phyloP scores from a whole-genome alignment of 2,329 filamentous ascomycete species.

The Apiospora saccharicola region DNA sequence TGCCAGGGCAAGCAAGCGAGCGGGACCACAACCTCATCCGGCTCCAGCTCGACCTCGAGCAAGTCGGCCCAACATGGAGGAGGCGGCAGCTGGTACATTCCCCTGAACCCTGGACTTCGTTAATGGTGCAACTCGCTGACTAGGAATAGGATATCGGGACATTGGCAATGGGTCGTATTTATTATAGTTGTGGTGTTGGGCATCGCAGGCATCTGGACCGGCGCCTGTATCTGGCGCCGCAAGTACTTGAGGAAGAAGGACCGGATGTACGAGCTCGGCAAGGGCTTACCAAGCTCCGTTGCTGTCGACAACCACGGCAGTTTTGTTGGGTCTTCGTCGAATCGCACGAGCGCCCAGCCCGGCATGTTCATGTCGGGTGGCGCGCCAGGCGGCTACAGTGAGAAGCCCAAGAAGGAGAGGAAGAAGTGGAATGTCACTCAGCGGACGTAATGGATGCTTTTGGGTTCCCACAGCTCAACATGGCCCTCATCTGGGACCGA shows the following conservation, averaged over 20 bases:
- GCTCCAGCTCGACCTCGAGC: conserved; percentile 35
- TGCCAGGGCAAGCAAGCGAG: conserved; percentile 58
- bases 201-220: conserved; percentile 71
- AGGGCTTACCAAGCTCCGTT: conserved; percentile 48
- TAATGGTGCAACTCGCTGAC: conserved; percentile 11
- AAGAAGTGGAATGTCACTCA: conserved; percentile 56
- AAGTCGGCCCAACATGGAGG: conserved; percentile 39
- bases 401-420: conserved; percentile 51
- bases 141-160: conserved; percentile 65
- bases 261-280: conserved; percentile 58
- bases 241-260: conserved; percentile 77
- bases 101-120: background rate
- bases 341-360: conserved; percentile 38
- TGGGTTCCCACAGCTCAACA: background rate
- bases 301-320: conserved; percentile 44
- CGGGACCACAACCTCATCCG: conserved; percentile 36
- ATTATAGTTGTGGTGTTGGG: conserved; percentile 76
- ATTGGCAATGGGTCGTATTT: conserved; percentile 85
- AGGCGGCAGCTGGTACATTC: conserved; percentile 56
- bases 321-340: conserved; percentile 38
- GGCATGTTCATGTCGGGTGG: conserved; percentile 47
- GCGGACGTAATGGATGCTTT: conserved; percentile 47
- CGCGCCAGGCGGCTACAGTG: conserved; percentile 37
- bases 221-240: conserved; percentile 74
- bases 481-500: background rate